These are phyloP conservation scores for Acacia confusa DNA, from an alignment of 306 rosid species.

Conservation along the genomic window DNA sequence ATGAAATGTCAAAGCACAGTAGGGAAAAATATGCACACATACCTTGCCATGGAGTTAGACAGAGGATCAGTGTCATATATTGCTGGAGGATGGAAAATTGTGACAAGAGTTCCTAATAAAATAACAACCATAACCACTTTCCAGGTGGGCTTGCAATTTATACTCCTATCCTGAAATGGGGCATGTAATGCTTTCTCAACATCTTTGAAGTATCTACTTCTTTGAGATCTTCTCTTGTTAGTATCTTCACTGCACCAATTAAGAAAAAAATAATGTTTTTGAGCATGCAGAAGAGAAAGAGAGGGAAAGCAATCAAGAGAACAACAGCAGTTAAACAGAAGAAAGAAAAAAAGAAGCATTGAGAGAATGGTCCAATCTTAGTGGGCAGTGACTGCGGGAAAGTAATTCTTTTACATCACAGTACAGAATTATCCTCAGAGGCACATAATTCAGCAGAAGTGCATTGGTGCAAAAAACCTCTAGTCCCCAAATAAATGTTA, in stretches of 20 bases:
- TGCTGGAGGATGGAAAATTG: slow-evolving; percentile 25
- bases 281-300: background rate
- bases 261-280: slow-evolving; percentile 10
- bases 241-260: slow-evolving; percentile 68
- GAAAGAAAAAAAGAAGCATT: slow-evolving; percentile 7
- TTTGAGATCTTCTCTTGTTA: slow-evolving; percentile 67
- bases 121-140: slow-evolving; percentile 15
- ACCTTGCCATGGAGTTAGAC: background rate
- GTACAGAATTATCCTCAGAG: background rate
- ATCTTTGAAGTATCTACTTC: slow-evolving; percentile 65
- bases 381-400: background rate
- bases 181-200: slow-evolving; percentile 45
- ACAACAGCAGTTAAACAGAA: background rate
- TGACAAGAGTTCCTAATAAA: slow-evolving; percentile 14
- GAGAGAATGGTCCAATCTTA: slow-evolving; percentile 2
- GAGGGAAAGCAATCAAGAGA: slow-evolving; percentile 29
- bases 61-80: slow-evolving; percentile 13
- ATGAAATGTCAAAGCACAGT: background rate
- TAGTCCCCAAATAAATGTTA: background rate
- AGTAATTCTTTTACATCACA: background rate
- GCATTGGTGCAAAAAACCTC: background rate
- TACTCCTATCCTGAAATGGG: slow-evolving; percentile 25
- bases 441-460: background rate
- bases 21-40: background rate
- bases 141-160: slow-evolving; percentile 17